Evolutionary conservation across 164 flowering plant species (phyloP).

Genomic region (Hamamelis virginiana): DNA sequence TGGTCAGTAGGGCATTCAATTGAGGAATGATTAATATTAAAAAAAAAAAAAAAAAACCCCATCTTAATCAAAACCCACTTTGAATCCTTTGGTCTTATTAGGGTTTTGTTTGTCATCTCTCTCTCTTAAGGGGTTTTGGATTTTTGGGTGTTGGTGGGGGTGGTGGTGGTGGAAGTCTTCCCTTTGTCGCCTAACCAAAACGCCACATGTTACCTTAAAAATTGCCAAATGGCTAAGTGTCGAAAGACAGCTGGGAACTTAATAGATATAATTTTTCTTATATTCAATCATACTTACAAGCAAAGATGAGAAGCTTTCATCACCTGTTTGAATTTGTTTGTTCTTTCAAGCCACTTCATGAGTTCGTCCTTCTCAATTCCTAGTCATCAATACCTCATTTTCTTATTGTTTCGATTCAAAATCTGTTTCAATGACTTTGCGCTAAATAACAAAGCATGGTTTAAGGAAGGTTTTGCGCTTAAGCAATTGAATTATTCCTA

Average conservation of each 20-base stretch:
- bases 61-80: conserved; percentile 10
- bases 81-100: conserved; percentile 6
- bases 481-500: conserved; percentile 39
- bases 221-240: conserved; percentile 26
- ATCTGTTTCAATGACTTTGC: conserved; percentile 1
- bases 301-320: conserved; percentile 15
- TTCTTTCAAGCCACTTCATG: conserved; percentile 34
- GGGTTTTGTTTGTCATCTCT: conserved; percentile 17
- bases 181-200: conserved; percentile 23
- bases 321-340: neutral
- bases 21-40: conserved; percentile 12
- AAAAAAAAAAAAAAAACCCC: conserved; percentile 1
- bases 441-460: conserved; percentile 15
- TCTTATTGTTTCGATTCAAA: conserved; percentile 10
- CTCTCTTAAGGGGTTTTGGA: neutral
- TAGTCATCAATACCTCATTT: conserved; percentile 16
- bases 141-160: conserved; percentile 6
- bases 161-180: conserved; percentile 22
- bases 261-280: neutral
- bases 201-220: neutral
- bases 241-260: conserved; percentile 2
- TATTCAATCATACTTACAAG: conserved; percentile 23
- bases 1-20: conserved; percentile 11
- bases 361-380: conserved; percentile 18
- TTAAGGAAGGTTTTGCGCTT: conserved; percentile 47